Base-by-base conservation (phyloP, 75 land plant genomes). In the Gnetum montanum region DNA sequence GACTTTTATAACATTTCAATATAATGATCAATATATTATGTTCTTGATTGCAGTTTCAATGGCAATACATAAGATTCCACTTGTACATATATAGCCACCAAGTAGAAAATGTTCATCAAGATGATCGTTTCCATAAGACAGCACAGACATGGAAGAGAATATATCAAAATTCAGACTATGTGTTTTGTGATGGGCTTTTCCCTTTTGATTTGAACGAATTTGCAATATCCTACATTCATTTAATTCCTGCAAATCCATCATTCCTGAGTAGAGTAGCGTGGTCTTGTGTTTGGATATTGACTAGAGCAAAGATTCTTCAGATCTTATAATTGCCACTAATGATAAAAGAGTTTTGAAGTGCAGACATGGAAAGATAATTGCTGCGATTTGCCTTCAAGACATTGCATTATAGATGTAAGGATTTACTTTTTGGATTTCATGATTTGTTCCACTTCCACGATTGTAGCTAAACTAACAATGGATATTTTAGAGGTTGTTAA, bases 361-460 rank as follows among this genome's bases (percentile, higher is more conserved):
- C 37, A 52, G 55, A 52, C 25, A 52, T 11, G 55, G 55, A 12
- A 33, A 52, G 55, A 52, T 52, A 19, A 31, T 52, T 33, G 55
- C 55, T 52, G 25, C 31, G 19, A 36, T 15, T 33, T 52, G 4
- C 55, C 37, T 52, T 30, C 18, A 33, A 18, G 18, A 33, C 12
- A n/a, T 33, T 52, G 25, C 36, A 2, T 23, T 52, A 23, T 33
- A 34, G 12, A 4, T 52, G 55, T 52, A 52, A 52, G 55, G 11
- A 31, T 2, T 31, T 52, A 19, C 33, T 30, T 15, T 20, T 36
- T 1, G 31, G 31, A 12, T 15, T 4, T 22, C 22, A 13, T 8
- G n/a, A n/a, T n/a, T n/a, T n/a, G n/a, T n/a, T n/a, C n/a, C n/a
- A n/a, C n/a, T n/a, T n/a, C n/a, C n/a, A n/a, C n/a, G n/a, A n/a